phyloP scores from a whole-genome alignment of 768 basidiomycete genomes.

The Serendipita sp. region DNA sequence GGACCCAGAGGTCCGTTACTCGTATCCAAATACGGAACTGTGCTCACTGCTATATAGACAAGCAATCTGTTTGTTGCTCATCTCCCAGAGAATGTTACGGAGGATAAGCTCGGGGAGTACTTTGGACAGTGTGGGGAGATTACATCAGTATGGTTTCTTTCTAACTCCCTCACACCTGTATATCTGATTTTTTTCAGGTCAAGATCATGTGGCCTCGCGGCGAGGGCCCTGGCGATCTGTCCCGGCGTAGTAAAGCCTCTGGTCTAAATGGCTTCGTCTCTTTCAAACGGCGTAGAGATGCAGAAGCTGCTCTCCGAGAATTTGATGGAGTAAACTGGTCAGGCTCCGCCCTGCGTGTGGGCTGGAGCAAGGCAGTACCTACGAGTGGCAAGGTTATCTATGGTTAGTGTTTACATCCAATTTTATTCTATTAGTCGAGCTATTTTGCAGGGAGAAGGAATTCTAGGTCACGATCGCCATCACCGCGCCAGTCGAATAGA shows the following conservation, averaged over 20 bases:
- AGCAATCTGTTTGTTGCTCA: conserved; percentile 95
- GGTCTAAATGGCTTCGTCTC: conserved; percentile 93
- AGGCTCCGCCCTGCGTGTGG: conserved; percentile 69
- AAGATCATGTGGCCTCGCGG: conserved; percentile 99
- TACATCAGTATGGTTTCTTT: conserved; percentile 51
- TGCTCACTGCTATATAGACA: conserved; percentile 33
- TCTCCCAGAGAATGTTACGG: conserved; percentile 72
- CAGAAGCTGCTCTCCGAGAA: conserved; percentile 75
- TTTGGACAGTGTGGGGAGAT: conserved; percentile 90
- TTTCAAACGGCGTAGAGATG: conserved; percentile 85
- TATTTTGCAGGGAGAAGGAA: conserved; percentile 22
- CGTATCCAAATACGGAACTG: neutral
- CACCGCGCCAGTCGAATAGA: conserved; percentile 21
- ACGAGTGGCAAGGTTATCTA: conserved; percentile 55
- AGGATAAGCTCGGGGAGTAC: conserved; percentile 70
- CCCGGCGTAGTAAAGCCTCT: conserved; percentile 49
- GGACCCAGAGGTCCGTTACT: conserved; percentile 54
- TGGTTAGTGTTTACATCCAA: conserved; percentile 32
- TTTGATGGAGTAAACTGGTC: conserved; percentile 94
- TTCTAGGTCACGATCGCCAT: conserved; percentile 25
- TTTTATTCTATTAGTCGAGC: conserved; percentile 9
- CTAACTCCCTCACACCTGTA: neutral
- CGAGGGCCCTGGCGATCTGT: conserved; percentile 62
- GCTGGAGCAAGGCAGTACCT: conserved; percentile 96
- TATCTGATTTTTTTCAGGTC: conserved; percentile 34